A percentile compares a stretch with the other conserved stretches of the same genome.
phyloP scores from a whole-genome alignment of 2,329 filamentous ascomycete species.

The Paraphaeosphaeria minitans region DNA sequence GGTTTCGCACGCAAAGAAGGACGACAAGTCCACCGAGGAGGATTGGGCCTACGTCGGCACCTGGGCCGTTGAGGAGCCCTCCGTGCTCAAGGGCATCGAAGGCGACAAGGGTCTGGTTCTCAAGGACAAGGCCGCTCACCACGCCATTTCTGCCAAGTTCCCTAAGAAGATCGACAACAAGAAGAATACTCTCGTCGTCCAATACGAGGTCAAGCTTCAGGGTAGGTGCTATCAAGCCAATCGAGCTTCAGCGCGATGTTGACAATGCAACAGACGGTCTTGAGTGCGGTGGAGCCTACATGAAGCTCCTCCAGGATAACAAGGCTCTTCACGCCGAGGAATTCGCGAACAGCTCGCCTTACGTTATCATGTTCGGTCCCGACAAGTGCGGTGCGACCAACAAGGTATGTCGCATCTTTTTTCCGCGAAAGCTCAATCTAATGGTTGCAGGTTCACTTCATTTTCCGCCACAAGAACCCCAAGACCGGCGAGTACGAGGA shows the following conservation, averaged over 20 bases:
- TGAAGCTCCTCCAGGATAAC: constrained; percentile 98
- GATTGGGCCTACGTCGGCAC: constrained; percentile 98
- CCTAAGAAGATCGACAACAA: constrained; percentile 96
- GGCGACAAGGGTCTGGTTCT: constrained; percentile 96
- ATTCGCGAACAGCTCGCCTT: constrained; percentile 96
- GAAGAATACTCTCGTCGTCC: constrained; percentile 93
- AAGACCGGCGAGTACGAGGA: constrained; percentile 99
- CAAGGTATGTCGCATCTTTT: constrained; percentile 67
- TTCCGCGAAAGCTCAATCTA: constrained; percentile 19
- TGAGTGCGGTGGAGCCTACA: constrained; percentile 96
- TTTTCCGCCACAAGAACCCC: constrained; percentile 99
- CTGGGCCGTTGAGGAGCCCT: constrained; percentile 95
- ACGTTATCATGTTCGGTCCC: constrained; percentile 99
- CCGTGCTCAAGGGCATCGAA: constrained; percentile 86
- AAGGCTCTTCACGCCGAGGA: constrained; percentile 95
- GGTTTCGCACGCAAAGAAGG: constrained; percentile 95
- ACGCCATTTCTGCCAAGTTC: constrained; percentile 99
- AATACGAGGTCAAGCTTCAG: constrained; percentile 99
- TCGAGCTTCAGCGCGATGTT: constrained; percentile 16
- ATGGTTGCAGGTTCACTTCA: constrained; percentile 72
- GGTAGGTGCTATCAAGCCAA: constrained; percentile 62
- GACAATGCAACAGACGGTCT: constrained; percentile 72
- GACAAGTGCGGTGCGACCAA: constrained; percentile 99
- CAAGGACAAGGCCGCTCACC: constrained; percentile 97
- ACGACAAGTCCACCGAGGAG: constrained; percentile 73